Base-by-base conservation (phyloP, 2,329 filamentous ascomycete species). In the Blumeriella jaapii region DNA sequence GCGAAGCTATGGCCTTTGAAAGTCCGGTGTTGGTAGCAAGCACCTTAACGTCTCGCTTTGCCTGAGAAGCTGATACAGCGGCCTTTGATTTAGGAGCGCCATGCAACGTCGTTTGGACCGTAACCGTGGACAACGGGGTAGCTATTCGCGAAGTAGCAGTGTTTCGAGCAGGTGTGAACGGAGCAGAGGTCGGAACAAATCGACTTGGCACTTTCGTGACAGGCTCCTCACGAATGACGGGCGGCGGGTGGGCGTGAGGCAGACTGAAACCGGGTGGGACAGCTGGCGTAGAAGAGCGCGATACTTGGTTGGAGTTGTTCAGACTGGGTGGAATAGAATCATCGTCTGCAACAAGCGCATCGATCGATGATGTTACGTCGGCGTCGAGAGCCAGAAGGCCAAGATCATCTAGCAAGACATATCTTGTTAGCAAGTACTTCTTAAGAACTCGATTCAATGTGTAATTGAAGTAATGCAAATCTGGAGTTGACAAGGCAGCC, bases 341-440 rank as follows among this genome's bases (percentile, higher is more conserved):
- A 29, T 56, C 49, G 6, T 83, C 78, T 14, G 75, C 71, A 9
- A 83, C 78, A 3, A 83, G 60, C 3, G 75, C 75, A 53, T 82
- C 78, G 25, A 83, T 71, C n/a, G 70, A 76, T 27, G 65, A 64
- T 2, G 65, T 67, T 9, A 64, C 67, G 9, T 68, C 75, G 45
- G 78, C 74, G 42, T 77, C 73, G 29, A 78, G 61, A 8, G 67
- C 69, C 39, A 65, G 62, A 26, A 62, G 54, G n/a, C 74, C 57
- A 31, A 74, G 69, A 51, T 80, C 74, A 58, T 79, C 77, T 82
- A 60, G 47, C 53, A 34, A 38, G 18, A 41, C 31, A 29, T 34
- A n/a, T n/a, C n/a, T 24, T 4, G 36, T 54, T 41, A 54, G 52
- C 45, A 36, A 28, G 24, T 35, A n/a, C n/a, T n/a, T n/a, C n/a